Conservation (phyloP, 2,329 filamentous ascomycete species). For the Ascochyta rabiei region DNA sequence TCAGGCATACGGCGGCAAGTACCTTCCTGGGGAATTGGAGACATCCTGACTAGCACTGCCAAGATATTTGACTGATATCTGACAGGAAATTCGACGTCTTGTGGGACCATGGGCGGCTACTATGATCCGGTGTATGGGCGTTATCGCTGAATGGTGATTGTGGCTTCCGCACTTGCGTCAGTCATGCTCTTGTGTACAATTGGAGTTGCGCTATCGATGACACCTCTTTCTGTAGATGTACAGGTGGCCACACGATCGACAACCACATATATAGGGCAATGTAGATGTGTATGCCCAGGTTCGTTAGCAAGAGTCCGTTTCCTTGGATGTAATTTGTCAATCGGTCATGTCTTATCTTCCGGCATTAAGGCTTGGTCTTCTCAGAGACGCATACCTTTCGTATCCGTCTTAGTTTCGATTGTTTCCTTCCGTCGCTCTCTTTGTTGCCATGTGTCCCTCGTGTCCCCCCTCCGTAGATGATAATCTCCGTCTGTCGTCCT, state of each 20-base stretch:
- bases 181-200: not conserved
- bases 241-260: not conserved
- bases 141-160: slow-evolving; percentile 21
- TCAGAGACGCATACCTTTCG: not conserved
- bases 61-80: slow-evolving; percentile 5
- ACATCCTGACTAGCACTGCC: not conserved
- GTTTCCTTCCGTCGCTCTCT: not conserved
- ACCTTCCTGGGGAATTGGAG: not conserved
- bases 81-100: slow-evolving; percentile 7
- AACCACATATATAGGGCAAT: not conserved
- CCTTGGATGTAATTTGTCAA: not conserved
- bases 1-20: slow-evolving; percentile 5
- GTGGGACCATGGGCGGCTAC: slow-evolving; percentile 17
- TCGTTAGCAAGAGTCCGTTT: slow-evolving; percentile 12
- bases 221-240: slow-evolving; percentile 30
- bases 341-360: not conserved
- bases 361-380: not conserved
- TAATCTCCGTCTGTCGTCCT: not conserved
- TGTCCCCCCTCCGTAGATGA: not conserved
- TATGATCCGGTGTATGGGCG: slow-evolving; percentile 33
- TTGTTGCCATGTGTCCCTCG: not conserved
- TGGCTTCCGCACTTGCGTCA: not conserved
- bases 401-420: not conserved
- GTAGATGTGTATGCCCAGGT: slow-evolving; percentile 16
- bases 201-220: not conserved